Conservation (phyloP, 140 eudicot genomes). For the Senecio squalidus region DNA sequence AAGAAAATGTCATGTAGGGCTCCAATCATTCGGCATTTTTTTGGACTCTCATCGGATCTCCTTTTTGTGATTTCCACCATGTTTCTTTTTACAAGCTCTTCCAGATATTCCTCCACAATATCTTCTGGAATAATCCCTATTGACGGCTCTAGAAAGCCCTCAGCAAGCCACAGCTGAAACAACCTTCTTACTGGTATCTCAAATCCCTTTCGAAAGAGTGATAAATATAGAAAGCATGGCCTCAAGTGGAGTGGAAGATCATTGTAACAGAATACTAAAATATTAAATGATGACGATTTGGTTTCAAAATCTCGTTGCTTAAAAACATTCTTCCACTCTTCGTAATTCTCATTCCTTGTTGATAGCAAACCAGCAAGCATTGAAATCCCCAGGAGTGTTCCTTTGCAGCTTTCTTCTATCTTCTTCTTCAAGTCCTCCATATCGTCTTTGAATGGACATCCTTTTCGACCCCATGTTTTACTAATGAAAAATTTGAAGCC, state of each 20-base stretch:
- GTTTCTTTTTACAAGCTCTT: conserved; percentile 35
- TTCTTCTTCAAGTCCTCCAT: conserved; percentile 21
- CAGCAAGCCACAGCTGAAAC: conserved; percentile 54
- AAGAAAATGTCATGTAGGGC: conserved; percentile 22
- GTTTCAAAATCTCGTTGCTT: conserved; percentile 11
- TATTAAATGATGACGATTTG: conserved; percentile 15
- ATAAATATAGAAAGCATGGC: conserved; percentile 46
- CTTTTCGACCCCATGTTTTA: conserved; percentile 24
- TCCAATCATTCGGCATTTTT: conserved; percentile 30
- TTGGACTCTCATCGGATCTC: conserved; percentile 27
- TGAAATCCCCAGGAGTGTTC: conserved; percentile 20
- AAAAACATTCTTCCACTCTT: conserved; percentile 29
- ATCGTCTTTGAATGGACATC: conserved; percentile 18
- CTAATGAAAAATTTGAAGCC: conserved; percentile 24
- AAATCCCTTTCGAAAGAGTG: conserved; percentile 36
- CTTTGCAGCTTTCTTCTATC: conserved; percentile 37
- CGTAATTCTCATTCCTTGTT: conserved; percentile 15
- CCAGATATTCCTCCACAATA: conserved; percentile 17
- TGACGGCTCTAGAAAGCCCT: conserved; percentile 28
- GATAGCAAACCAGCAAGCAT: conserved; percentile 33
- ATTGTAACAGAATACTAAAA: conserved; percentile 33
- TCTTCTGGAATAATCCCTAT: conserved; percentile 19
- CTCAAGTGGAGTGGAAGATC: conserved; percentile 32
- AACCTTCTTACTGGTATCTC: conserved; percentile 54
- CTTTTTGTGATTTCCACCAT: conserved; percentile 35